Conservation (phyloP, 139 green algal genomes). For the Parachlorella kessleri region DNA sequence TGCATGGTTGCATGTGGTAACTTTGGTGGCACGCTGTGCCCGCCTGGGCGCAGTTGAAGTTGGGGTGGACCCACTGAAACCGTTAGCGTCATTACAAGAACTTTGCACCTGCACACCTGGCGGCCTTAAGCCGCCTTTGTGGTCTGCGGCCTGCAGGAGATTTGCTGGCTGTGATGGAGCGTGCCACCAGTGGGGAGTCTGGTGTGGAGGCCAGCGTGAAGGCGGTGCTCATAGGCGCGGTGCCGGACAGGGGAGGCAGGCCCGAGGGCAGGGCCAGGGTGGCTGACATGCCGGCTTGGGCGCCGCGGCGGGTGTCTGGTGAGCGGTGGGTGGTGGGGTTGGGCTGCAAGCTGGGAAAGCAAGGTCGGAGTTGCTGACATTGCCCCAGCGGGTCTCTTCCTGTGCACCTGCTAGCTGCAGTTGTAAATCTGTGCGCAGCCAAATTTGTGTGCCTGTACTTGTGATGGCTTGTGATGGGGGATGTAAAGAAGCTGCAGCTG, state of each 20-base stretch:
- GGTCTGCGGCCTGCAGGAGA: constrained; percentile 31
- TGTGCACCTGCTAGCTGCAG: not conserved
- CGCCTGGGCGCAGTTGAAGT: too few relatives aligned
- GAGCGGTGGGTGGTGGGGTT: not conserved
- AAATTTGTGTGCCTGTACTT: not conserved
- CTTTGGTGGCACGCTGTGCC: too few relatives aligned
- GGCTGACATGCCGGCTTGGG: constrained; percentile 47
- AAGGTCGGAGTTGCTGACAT: not conserved
- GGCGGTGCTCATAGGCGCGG: constrained; percentile 59
- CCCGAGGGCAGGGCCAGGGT: constrained; percentile 27
- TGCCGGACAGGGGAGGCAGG: constrained; percentile 68
- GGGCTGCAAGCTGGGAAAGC: not conserved
- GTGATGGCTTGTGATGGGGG: not conserved
- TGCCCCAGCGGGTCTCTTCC: not conserved
- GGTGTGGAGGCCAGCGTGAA: constrained; percentile 54
- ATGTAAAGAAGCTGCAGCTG: not conserved
- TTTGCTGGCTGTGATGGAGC: constrained; percentile 37
- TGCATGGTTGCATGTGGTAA: too few relatives aligned
- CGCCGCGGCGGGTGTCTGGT: constrained; percentile 17
- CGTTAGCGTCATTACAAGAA: too few relatives aligned
- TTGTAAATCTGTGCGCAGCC: not conserved
- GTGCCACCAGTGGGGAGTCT: constrained; percentile 39
- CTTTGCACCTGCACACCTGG: too few relatives aligned
- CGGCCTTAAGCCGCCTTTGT: too few relatives aligned
- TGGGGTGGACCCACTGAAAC: too few relatives aligned